Percentiles rank a stretch among this genome's conserved stretches.
These are phyloP conservation scores for Cystofilobasidium bisporidii DNA, from an alignment of 768 basidiomycete genomes.

Conservation along the genomic window DNA sequence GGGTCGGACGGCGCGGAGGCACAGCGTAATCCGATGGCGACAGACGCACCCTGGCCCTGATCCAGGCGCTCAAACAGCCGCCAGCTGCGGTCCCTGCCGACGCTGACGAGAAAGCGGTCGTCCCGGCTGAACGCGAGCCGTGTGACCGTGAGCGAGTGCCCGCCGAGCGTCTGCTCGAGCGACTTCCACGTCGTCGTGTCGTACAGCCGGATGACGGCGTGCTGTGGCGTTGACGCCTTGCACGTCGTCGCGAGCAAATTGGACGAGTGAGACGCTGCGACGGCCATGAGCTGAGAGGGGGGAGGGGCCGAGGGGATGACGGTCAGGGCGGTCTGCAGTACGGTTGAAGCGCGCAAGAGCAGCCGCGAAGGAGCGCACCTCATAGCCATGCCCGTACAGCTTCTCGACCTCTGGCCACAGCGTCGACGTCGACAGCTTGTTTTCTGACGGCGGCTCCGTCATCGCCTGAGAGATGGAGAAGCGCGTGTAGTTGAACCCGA, in stretches of 20 bases:
- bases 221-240: conserved; percentile 74
- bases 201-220: conserved; percentile 79
- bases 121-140: conserved; percentile 80
- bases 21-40: neutral
- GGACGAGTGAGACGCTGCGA: conserved; percentile 63
- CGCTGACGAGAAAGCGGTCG: conserved; percentile 66
- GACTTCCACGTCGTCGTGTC: conserved; percentile 61
- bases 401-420: conserved; percentile 97
- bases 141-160: conserved; percentile 83
- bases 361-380: conserved; percentile 46
- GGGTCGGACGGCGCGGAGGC: neutral
- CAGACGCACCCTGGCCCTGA: conserved; percentile 41
- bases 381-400: conserved; percentile 94
- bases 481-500: conserved; percentile 35
- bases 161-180: conserved; percentile 62
- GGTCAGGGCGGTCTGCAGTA: neutral
- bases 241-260: conserved; percentile 77
- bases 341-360: too few species aligned
- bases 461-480: conserved; percentile 38
- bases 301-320: neutral
- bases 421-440: conserved; percentile 73
- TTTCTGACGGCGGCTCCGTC: conserved; percentile 59
- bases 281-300: conserved; percentile 57
- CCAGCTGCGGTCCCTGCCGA: conserved; percentile 90
- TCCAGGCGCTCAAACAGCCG: conserved; percentile 55